Percentiles rank a stretch among this genome's conserved stretches.
These are phyloP conservation scores for Akanthomyces muscarius DNA, from an alignment of 2,329 filamentous ascomycete genomes.

Conservation along the genomic window DNA sequence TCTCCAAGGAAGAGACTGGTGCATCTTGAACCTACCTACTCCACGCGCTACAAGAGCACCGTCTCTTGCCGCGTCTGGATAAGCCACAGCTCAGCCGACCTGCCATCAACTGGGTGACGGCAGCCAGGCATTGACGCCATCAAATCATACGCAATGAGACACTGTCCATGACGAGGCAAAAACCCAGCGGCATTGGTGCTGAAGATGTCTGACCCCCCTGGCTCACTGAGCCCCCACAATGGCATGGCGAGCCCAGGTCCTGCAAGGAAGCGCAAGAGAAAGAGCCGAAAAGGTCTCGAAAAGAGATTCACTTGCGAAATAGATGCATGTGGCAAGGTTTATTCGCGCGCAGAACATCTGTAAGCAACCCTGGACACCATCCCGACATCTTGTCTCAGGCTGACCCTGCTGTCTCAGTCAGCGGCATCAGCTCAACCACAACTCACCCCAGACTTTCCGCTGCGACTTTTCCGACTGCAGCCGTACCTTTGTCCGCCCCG, in stretches of 20 bases:
- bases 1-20: background rate
- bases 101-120: background rate
- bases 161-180: background rate
- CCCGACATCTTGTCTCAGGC: slow-evolving; percentile 18
- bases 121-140: background rate
- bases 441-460: slow-evolving; percentile 89
- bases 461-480: slow-evolving; percentile 91
- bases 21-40: background rate
- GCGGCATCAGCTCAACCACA: slow-evolving; percentile 92
- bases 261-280: slow-evolving; percentile 49
- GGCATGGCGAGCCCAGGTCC: background rate
- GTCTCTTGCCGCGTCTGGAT: background rate
- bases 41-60: background rate
- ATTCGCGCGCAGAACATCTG: slow-evolving; percentile 92
- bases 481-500: slow-evolving; percentile 87
- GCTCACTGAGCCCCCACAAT: slow-evolving; percentile 49
- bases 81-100: background rate
- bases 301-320: slow-evolving; percentile 82
- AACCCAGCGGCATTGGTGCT: slow-evolving; percentile 29
- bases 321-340: slow-evolving; percentile 89
- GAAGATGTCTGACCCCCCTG: slow-evolving; percentile 45
- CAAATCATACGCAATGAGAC: background rate
- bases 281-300: slow-evolving; percentile 73
- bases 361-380: slow-evolving; percentile 44
- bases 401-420: slow-evolving; percentile 46